Conservation (phyloP, 2,329 filamentous ascomycete species). For the Fusarium secorum region DNA sequence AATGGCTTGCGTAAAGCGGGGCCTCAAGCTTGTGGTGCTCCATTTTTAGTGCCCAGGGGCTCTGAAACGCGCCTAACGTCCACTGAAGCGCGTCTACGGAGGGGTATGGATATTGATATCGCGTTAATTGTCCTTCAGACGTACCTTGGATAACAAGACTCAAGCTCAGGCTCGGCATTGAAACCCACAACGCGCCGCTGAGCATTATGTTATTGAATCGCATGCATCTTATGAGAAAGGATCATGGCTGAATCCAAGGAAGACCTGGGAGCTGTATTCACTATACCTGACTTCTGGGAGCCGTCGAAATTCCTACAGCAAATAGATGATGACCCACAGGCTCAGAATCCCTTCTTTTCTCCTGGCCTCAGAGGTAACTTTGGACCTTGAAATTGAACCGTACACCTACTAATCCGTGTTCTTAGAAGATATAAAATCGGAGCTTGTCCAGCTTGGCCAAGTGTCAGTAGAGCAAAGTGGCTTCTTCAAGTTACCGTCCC, state of each 20-base stretch:
- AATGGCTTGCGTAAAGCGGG: neutral
- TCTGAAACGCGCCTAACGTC: slow-evolving; percentile 19
- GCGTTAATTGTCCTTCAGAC: slow-evolving; percentile 24
- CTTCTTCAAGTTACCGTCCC: slow-evolving; percentile 44
- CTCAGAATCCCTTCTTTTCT: slow-evolving; percentile 53
- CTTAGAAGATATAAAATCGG: slow-evolving; percentile 20
- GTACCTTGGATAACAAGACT: neutral
- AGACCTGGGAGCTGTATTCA: slow-evolving; percentile 65
- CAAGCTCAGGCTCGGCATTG: neutral
- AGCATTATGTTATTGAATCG: slow-evolving; percentile 17
- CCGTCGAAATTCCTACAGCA: slow-evolving; percentile 59
- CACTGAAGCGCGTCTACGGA: slow-evolving; percentile 32
- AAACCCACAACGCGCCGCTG: neutral
- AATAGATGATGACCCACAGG: slow-evolving; percentile 22
- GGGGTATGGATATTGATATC: neutral
- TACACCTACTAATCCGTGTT: neutral
- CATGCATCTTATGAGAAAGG: neutral
- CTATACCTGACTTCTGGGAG: slow-evolving; percentile 68
- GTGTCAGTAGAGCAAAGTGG: slow-evolving; percentile 39
- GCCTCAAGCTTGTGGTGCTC: neutral
- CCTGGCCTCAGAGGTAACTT: slow-evolving; percentile 48
- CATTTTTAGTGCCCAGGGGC: slow-evolving; percentile 15
- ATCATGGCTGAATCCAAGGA: slow-evolving; percentile 51
- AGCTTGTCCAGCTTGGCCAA: slow-evolving; percentile 29
- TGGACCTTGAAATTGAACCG: neutral